Percentiles rank a stretch among this genome's conserved stretches.
Evolutionary conservation across 1,284 basidiomycete species (phyloP).

Genomic region (Microbotryomycetes sp.): DNA sequence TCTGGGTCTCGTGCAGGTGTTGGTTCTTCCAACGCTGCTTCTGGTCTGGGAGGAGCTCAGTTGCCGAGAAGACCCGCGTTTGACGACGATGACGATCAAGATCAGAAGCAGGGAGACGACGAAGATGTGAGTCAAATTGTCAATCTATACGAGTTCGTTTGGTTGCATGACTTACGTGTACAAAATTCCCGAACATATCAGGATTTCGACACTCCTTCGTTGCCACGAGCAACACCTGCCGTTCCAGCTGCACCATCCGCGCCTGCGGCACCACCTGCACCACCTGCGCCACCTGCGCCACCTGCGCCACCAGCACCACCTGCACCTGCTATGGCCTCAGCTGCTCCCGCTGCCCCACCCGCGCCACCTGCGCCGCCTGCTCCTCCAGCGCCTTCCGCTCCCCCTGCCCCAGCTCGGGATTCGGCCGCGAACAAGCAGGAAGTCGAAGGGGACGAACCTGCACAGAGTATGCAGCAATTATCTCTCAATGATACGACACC

Average conservation of each 20-base stretch:
- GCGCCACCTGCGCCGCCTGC: slow-evolving; percentile 15
- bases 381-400: slow-evolving; percentile 7
- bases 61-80: slow-evolving; percentile 30
- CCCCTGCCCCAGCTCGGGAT: not conserved
- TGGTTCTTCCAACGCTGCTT: slow-evolving; percentile 41
- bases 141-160: too few species aligned
- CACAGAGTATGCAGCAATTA: not conserved
- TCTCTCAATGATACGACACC: not conserved
- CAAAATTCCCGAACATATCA: slow-evolving; percentile 2
- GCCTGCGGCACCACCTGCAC: slow-evolving; percentile 7
- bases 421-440: not conserved
- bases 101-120: slow-evolving; percentile 33
- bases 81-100: slow-evolving; percentile 40
- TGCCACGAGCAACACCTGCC: slow-evolving; percentile 23
- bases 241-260: slow-evolving; percentile 37
- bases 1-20: slow-evolving; percentile 43
- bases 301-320: slow-evolving; percentile 41
- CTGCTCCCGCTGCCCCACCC: slow-evolving; percentile 42
- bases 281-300: slow-evolving; percentile 10
- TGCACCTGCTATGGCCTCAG: slow-evolving; percentile 45
- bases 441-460: too few species aligned
- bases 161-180: slow-evolving; percentile 39
- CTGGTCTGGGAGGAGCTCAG: slow-evolving; percentile 36
- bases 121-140: too few species aligned
- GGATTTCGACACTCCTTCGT: not conserved